Evolutionary conservation across 2,329 filamentous ascomycete genomes (phyloP), one percentile per base, ranked within the genome.

Genomic region (Cercospora zeae-maydis): DNA sequence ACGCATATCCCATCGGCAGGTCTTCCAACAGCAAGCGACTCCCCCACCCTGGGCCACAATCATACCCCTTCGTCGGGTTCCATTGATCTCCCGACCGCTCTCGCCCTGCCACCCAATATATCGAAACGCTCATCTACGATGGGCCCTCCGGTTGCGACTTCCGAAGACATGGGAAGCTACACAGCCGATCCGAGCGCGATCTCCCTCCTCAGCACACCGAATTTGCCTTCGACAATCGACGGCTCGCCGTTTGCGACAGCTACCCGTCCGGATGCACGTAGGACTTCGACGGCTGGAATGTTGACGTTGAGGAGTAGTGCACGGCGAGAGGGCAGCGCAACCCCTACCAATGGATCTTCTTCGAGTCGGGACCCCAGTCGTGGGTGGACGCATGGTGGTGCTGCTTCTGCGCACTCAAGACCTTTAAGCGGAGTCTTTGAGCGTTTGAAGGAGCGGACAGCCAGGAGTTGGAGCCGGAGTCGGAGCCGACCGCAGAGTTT

Each of bases 371-470:
- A 47, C 21, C 42, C 21, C 14, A 47, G 42, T 27, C 42, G 42
- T 27, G 42, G 42, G 24, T 47, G 42, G 42, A 47, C 42, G 5
- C 42, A 47, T 14, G 42, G 42, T 27, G 42, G 42, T 27, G 42
- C 13, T 47, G 42, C 42, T 27, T 27, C 24, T 47, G 42, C 59
- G 4, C 33, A 56, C 1, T 62, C 63, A 19, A 62, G 59, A 16
- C 64, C 66, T 11, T 55, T 66, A 5, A 68, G 66, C 30, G 64
- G 64, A 24, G 66, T 63, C 4, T 65, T 68, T 31, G 63, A 61
- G 24, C 57, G 66, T 10, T 33, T 68, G 14, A 59, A 57, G 7
- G 62, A 64, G 14, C 65, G 64, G 36, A 60, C 56, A 8, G 21
- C 42, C 14, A 52, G 65, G 42, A 61, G 61, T 33, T 59, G 65